These are phyloP conservation scores for Paxillus ammoniavirescens DNA, from an alignment of 768 basidiomycete species.

Conservation along the genomic window DNA sequence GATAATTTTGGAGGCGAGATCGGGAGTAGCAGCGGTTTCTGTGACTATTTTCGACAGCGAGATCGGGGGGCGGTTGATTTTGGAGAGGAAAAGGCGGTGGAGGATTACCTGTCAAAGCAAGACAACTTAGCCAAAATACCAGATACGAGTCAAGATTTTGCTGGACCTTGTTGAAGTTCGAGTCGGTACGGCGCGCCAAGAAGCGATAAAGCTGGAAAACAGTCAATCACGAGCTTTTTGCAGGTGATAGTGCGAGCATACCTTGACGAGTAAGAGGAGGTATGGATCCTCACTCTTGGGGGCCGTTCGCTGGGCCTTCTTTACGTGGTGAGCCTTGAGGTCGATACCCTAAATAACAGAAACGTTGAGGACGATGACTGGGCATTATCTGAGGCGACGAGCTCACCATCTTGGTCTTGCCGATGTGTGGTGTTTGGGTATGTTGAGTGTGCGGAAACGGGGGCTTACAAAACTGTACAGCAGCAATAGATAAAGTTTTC, in stretches of 20 bases:
- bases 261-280: slow-evolving; percentile 97
- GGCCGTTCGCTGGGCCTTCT: slow-evolving; percentile 91
- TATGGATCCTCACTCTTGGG: slow-evolving; percentile 99
- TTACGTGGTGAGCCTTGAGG: slow-evolving; percentile 95
- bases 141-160: slow-evolving; percentile 3
- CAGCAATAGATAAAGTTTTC: slow-evolving; percentile 37
- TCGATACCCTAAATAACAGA: slow-evolving; percentile 78
- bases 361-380: slow-evolving; percentile 16
- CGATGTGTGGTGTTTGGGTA: slow-evolving; percentile 49
- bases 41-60: slow-evolving; percentile 91
- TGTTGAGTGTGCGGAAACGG: slow-evolving; percentile 36
- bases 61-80: slow-evolving; percentile 94
- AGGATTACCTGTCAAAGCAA: slow-evolving; percentile 69
- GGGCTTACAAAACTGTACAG: slow-evolving; percentile 74
- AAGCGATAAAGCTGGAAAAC: slow-evolving; percentile 89
- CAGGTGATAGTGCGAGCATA: slow-evolving; percentile 33
- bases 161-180: slow-evolving; percentile 89
- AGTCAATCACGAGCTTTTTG: slow-evolving; percentile 7
- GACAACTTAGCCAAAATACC: slow-evolving; percentile 17
- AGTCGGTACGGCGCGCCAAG: slow-evolving; percentile 94
- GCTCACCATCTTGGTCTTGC: slow-evolving; percentile 83
- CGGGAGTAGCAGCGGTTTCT: slow-evolving; percentile 67
- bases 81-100: slow-evolving; percentile 94
- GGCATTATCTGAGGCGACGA: slow-evolving; percentile 38
- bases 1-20: slow-evolving; percentile 77